Evolutionary conservation across 2,329 filamentous ascomycete genomes (phyloP).

Genomic region (Periglandula ipomoeae): DNA sequence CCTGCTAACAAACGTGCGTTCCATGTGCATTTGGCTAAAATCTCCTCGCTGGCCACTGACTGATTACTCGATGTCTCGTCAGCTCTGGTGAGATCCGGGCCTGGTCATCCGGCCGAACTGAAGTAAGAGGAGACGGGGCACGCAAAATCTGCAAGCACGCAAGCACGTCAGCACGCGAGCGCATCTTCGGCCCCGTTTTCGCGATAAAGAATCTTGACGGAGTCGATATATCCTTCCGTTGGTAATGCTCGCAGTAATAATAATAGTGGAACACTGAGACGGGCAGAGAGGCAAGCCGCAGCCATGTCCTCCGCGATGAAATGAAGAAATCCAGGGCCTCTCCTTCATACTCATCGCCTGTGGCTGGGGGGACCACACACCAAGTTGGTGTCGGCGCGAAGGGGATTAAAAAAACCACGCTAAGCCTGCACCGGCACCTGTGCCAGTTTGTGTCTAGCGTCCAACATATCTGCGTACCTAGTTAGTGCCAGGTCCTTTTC

Average conservation of each 20-base stretch:
- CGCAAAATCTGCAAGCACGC: not conserved
- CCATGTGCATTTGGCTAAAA: not conserved
- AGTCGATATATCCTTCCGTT: not conserved
- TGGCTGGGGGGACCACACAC: not conserved
- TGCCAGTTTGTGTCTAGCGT: conserved; percentile 15
- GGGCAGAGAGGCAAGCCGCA: not conserved
- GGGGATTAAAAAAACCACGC: not conserved
- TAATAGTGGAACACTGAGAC: not conserved
- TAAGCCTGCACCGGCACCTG: conserved; percentile 10
- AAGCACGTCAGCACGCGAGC: not conserved
- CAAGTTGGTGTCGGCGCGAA: too few species aligned
- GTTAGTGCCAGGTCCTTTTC: conserved; percentile 16
- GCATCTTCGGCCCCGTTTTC: not conserved
- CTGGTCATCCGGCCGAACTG: not conserved
- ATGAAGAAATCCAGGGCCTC: conserved; percentile 7
- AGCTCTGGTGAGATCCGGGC: not conserved
- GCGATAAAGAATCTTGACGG: not conserved
- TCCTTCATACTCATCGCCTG: not conserved
- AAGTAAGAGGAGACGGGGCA: not conserved
- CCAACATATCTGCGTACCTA: conserved; percentile 5
- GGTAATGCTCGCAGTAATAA: not conserved
- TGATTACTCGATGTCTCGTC: too few species aligned
- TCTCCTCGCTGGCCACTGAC: not conserved
- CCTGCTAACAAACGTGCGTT: too few species aligned
- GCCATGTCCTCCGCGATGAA: too few species aligned